Evolutionary conservation across 2,329 filamentous ascomycete species (phyloP).

Genomic region (Exserohilum rostratum): DNA sequence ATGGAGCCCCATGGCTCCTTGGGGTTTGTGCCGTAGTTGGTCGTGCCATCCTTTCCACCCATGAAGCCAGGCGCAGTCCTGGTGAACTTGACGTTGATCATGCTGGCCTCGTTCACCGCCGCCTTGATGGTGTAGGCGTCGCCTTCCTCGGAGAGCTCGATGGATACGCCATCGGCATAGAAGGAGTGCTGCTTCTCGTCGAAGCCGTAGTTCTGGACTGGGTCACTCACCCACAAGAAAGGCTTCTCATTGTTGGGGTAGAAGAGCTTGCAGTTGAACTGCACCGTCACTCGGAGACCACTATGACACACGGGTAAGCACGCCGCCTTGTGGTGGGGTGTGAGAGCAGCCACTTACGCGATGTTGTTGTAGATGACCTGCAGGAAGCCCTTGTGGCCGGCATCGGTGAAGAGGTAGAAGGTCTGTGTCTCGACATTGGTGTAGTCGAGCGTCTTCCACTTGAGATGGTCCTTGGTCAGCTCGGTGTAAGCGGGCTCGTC

Average conservation of each 20-base stretch:
- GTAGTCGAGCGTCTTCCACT: constrained; percentile 80
- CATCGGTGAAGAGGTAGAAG: constrained; percentile 87
- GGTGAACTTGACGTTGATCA: constrained; percentile 86
- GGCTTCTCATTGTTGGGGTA: constrained; percentile 74
- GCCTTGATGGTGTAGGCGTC: constrained; percentile 88
- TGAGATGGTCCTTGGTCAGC: constrained; percentile 75
- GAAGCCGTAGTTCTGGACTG: constrained; percentile 79
- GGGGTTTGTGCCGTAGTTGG: constrained; percentile 84
- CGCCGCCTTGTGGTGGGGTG: constrained; percentile 13
- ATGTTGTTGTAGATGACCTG: constrained; percentile 99
- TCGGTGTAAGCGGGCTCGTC: constrained; percentile 81
- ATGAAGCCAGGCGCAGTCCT: constrained; percentile 80
- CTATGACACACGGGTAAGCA: constrained; percentile 54
- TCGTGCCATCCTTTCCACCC: constrained; percentile 81
- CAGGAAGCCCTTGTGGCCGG: constrained; percentile 75
- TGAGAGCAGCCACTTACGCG: constrained; percentile 64
- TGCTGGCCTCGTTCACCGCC: constrained; percentile 75
- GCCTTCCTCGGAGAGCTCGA: constrained; percentile 86
- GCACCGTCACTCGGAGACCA: constrained; percentile 85
- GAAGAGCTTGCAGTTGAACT: constrained; percentile 95
- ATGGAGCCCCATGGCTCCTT: constrained; percentile 88
- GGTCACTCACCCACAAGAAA: constrained; percentile 82
- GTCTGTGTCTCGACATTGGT: constrained; percentile 94
- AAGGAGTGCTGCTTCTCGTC: constrained; percentile 83
- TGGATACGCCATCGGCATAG: constrained; percentile 81